phyloP scores from a whole-genome alignment of 148 eudicot genomes.

The Chenopodium quinoa region DNA sequence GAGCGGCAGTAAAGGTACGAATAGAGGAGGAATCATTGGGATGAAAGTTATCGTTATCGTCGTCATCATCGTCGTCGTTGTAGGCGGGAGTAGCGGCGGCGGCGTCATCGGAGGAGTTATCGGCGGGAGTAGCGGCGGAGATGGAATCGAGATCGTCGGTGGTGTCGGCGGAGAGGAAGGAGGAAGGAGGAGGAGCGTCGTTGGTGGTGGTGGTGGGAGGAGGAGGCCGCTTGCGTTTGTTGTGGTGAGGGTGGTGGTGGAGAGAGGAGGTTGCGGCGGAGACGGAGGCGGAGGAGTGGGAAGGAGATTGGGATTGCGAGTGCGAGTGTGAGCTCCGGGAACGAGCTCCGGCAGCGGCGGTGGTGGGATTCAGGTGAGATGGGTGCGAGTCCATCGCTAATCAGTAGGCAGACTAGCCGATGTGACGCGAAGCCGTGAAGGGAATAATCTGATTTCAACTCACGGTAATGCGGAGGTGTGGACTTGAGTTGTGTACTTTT shows the following conservation, averaged over 20 bases:
- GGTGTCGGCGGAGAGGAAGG: conserved; percentile 62
- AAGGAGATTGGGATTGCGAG: conserved; percentile 82
- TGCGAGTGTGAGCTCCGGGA: conserved; percentile 84
- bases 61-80: conserved; percentile 44
- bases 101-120: conserved; percentile 56
- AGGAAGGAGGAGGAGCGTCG: conserved; percentile 42
- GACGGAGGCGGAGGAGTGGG: conserved; percentile 86
- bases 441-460: no score
- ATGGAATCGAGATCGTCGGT: conserved; percentile 80
- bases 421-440: no score
- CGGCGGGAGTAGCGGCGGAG: conserved; percentile 53
- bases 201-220: conserved; percentile 36
- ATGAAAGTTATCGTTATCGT: conserved; percentile 49
- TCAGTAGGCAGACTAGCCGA: background rate
- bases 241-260: conserved; percentile 36
- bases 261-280: conserved; percentile 71
- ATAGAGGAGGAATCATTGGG: conserved; percentile 56
- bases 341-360: conserved; percentile 37
- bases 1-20: conserved; percentile 69
- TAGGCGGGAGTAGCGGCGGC: conserved; percentile 14
- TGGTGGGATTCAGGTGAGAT: conserved; percentile 41
- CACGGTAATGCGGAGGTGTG: no score
- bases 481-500: no score
- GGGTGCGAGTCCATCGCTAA: conserved; percentile 52
- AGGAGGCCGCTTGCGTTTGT: conserved; percentile 56